phyloP scores from a whole-genome alignment of 176 grass and related monocot genomes.

The Ampelocalamus luodianensis region DNA sequence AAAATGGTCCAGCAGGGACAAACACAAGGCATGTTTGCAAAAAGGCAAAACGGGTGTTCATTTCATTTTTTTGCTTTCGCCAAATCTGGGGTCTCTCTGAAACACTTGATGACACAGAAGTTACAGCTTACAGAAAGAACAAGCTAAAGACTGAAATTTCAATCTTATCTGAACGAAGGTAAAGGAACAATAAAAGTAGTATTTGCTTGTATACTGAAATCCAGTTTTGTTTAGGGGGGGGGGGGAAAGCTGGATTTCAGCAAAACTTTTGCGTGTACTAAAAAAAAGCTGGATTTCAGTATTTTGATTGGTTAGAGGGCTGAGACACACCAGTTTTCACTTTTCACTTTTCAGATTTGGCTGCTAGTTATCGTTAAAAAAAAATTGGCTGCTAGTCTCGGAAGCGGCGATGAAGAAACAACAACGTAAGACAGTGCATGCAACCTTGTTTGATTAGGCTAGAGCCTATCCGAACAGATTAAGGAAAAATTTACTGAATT shows the following conservation, averaged over 20 bases:
- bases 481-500: background rate
- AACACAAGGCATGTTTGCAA: conserved; percentile 3
- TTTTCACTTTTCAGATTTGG: too few species aligned
- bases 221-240: too few species aligned
- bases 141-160: background rate
- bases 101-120: background rate
- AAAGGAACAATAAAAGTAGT: background rate
- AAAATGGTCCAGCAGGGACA: conserved; percentile 9
- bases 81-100: background rate
- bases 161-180: background rate
- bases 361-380: too few species aligned
- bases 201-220: background rate
- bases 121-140: background rate
- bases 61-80: background rate
- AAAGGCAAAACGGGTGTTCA: background rate
- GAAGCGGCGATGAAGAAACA: background rate
- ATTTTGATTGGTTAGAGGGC: background rate
- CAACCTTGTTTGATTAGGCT: background rate
- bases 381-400: too few species aligned
- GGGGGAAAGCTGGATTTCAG: too few species aligned
- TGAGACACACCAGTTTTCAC: too few species aligned
- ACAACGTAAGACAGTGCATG: background rate
- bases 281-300: background rate
- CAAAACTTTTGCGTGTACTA: too few species aligned
- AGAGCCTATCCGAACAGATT: background rate